Base-by-base conservation (phyloP, 2,329 filamentous ascomycete species). In the Alternaria sp. region DNA sequence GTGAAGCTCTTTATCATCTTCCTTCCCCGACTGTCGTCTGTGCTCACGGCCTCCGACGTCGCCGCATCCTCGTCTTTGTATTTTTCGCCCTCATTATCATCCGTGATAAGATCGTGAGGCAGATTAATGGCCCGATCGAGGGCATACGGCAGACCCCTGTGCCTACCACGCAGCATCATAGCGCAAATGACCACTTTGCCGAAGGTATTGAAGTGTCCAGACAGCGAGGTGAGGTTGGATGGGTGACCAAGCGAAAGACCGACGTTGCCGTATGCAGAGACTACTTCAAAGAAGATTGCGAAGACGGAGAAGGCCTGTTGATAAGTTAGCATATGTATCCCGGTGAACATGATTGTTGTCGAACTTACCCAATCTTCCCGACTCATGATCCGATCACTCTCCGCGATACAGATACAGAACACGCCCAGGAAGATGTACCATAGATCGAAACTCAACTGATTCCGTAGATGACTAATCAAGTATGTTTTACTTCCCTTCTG, bases 381-480 rank as follows among this genome's bases (percentile, higher is more conserved):
- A 68, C 85, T 85, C 73, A 91, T 83, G 12, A 99, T 83, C 20
- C 89, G 87, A 8, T 72, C 59, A 3, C 93, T 94, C 80, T 99
- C 96, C 22, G 91, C 88, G 69, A 98, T 97, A 61, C 91, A 86
- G 70, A 99, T 91, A 75, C 98, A 87, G 80, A 99, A 99, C 67
- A 96, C 88, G 1, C 95, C 95, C 24, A 98, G 77, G 74, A 96
- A 97, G 54, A 99, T 91, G 72, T 93, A 99, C 95, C 95, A 99
- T 79, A 99, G 79, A 80, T 99, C 96, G 81, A 99, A 99, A 56
- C 93, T 96, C 32, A 99, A 86, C 78, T 99, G 95, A 43, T 91
- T 89, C 32, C 95, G 91, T 77, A 99, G 85, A 86, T 99, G 96
- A 48, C 91, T 89, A 3, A 93, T 91, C 48, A 99, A 89, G 68